Base-by-base conservation (phyloP, 306 rosid species). In the Gillenia trifoliata region DNA sequence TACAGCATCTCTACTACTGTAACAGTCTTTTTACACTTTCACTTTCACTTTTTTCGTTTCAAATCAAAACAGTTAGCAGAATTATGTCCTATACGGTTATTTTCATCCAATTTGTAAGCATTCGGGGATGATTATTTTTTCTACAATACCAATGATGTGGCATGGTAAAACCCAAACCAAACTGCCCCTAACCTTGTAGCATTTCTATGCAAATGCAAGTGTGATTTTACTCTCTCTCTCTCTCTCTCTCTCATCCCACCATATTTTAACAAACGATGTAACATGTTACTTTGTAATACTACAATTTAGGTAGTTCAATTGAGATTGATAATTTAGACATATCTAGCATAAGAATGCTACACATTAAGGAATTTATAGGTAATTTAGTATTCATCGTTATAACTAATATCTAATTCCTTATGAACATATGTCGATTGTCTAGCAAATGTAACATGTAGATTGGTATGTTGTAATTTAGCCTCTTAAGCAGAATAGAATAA, bases 111-210 rank as follows among this genome's bases (percentile, higher is more conserved):
- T 30, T 62, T 49, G 15, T 64, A 64, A 50, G 22, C 62, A 33
- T 63, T 29, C 28, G 26, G 68, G 68, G 2, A 72, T 41, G 17
- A 17, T 36, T 49, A 49, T 16, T 4, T 13, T 55, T 54, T 71
- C 50, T 20, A 25, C 12, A 5, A 17, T 3, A 10, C 12, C 22
- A 59, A 60, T 72, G 28, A 72, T 60, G 38, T 9, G 68, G 68
- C 63, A 1, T 33, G 76, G 30, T 41, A 60, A 72, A 72, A 60
- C 59, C 68, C 23, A 61, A 72, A 60, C 76, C 68, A 7, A 60
- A 45, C 7, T 45, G 17, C n/a, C 62, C 31, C 6, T 25, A 25
- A 17, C 66, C 28, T 41, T 11, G 40, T 59, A 19, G 29, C 30
- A 19, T 72, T 10, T 40, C 68, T 56, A 71, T 56, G 66, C 52